Evolutionary conservation across 2,329 filamentous ascomycete genomes (phyloP), one percentile per base, ranked within the genome.

Genomic region (Torrubiella hemipterigena): DNA sequence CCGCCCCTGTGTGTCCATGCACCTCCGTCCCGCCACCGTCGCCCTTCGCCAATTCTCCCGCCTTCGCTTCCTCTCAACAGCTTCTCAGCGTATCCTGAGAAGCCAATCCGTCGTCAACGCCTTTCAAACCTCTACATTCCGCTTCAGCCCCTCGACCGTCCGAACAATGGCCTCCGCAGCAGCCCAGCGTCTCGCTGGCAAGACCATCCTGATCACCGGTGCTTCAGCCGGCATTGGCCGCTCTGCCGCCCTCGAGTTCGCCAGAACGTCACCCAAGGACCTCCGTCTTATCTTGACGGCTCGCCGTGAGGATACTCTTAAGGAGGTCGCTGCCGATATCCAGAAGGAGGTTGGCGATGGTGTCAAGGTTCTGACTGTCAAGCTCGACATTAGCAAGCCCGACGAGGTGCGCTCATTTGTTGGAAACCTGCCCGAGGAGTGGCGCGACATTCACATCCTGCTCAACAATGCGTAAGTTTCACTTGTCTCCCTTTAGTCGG

Each of bases 181-280:
- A 59, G 69, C 69, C 40, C 81, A 85, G 56, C 86, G 89, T 62
- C 82, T 98, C 38, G 71, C 81, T 48, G 86, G 86, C 70, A 96
- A 96, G 65, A 96, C 86, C 5, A 67, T 96, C 36, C 59, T 96
- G 35, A 73, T 98, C 40, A 96, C 91, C 5, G 91, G 91, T 34
- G 91, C 91, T 19, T 91, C 81, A 4, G 93, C 85, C 14, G 91
- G 91, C 39, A 96, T 98, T 56, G 91, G 91, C 16, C 73, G 70
- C 34, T 74, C 71, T 45, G 80, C 73, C 13, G 91, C 89, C n/a
- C 64, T 91, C 42, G 91, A 96, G 56, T 98, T 96, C 50, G 91
- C 91, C 17, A 76, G 84, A 35, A 89, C 87, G 3, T 72, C 81
- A 15, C 85, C 85, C 7, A 69, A 77, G 34, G 71, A 81, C 52